These are phyloP conservation scores for Apiospora kogelbergensis DNA, from an alignment of 2,329 filamentous ascomycete genomes.

Conservation along the genomic window DNA sequence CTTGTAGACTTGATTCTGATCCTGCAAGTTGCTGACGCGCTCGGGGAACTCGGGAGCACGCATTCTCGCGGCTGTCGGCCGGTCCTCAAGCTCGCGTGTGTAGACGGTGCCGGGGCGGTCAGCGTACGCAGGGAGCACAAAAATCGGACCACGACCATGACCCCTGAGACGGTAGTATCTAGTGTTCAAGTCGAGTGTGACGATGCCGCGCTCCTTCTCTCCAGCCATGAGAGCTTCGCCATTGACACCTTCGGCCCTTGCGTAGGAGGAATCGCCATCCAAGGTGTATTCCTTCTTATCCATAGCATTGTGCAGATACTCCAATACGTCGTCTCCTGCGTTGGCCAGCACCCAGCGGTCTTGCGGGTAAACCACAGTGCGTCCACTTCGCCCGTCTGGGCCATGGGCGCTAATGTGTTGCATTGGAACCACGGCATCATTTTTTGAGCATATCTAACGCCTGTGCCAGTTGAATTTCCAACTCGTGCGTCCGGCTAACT, in stretches of 20 bases:
- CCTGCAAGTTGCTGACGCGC: slow-evolving; percentile 23
- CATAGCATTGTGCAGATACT: slow-evolving; percentile 45
- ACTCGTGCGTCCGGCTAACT: slow-evolving; percentile 54
- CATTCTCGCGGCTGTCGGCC: slow-evolving; percentile 38
- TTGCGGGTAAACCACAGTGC: slow-evolving; percentile 55
- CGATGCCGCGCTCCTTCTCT: slow-evolving; percentile 43
- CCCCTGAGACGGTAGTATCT: slow-evolving; percentile 53
- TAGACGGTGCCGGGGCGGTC: slow-evolving; percentile 44
- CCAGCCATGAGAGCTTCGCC: slow-evolving; percentile 39
- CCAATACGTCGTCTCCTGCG: slow-evolving; percentile 50
- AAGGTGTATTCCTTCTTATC: slow-evolving; percentile 45
- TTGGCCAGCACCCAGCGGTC: slow-evolving; percentile 57
- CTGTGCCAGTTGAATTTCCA: slow-evolving; percentile 54
- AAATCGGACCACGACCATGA: slow-evolving; percentile 46
- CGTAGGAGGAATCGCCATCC: slow-evolving; percentile 34
- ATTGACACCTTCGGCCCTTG: slow-evolving; percentile 37
- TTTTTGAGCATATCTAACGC: slow-evolving; percentile 47
- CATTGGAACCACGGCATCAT: slow-evolving; percentile 49
- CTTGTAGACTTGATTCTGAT: slow-evolving; percentile 15
- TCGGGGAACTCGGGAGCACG: slow-evolving; percentile 21
- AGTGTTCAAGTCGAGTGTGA: slow-evolving; percentile 48
- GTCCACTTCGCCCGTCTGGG: slow-evolving; percentile 50
- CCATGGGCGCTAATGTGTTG: slow-evolving; percentile 55
- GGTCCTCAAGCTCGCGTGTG: slow-evolving; percentile 45
- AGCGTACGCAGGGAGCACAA: slow-evolving; percentile 51